phyloP scores from a whole-genome alignment of 257 asterid species.

The Plectranthus barbatus region DNA sequence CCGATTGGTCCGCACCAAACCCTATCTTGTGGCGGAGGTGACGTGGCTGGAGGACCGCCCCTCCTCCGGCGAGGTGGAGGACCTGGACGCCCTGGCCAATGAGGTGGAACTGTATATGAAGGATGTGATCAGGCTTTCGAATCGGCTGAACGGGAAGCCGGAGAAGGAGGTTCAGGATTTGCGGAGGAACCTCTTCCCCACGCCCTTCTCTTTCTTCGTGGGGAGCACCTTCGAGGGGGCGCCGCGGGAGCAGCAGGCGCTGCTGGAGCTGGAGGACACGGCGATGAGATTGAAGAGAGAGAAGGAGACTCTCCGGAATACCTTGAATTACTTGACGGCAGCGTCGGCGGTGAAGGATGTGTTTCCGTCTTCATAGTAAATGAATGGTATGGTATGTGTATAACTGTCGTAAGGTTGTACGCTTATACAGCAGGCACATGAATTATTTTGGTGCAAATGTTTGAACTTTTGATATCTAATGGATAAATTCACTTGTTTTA shows the following conservation, averaged over 20 bases:
- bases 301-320: conserved; percentile 90
- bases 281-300: conserved; percentile 86
- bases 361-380: conserved; percentile 59
- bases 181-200: conserved; percentile 80
- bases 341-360: conserved; percentile 97
- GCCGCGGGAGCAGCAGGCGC: conserved; percentile 93
- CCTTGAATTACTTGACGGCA: conserved; percentile 82
- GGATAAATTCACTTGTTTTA: conserved; percentile 1
- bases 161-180: conserved; percentile 76
- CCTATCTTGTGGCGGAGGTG: conserved; percentile 88
- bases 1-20: conserved; percentile 63
- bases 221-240: conserved; percentile 96
- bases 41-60: conserved; percentile 97
- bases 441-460: conserved; percentile 12
- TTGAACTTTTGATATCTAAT: conserved; percentile 29
- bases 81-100: conserved; percentile 48
- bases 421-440: neutral
- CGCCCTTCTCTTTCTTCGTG: conserved; percentile 91
- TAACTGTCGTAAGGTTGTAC: too few species aligned
- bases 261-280: conserved; percentile 89
- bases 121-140: conserved; percentile 81
- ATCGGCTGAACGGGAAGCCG: conserved; percentile 76
- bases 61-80: conserved; percentile 63
- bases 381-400: conserved; percentile 12
- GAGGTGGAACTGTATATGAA: conserved; percentile 83